Base-by-base conservation (phyloP, 768 basidiomycete genomes). In the Boletus speciosus region DNA sequence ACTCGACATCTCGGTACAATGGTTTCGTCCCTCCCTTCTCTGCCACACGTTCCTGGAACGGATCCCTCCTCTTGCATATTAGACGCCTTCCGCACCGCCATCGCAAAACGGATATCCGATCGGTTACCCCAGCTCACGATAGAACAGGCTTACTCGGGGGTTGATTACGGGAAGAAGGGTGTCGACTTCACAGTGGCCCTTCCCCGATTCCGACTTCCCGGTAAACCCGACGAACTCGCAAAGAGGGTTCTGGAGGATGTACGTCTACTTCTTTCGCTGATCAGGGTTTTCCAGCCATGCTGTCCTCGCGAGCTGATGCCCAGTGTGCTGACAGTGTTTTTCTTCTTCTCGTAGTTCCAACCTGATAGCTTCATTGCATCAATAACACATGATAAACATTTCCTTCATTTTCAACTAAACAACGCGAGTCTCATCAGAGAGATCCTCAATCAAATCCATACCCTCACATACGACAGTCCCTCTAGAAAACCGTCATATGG, bases 131-230 rank as follows among this genome's bases (percentile, higher is more conserved):
- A 72, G 3, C 71, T 96, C 48, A 78, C 86, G 0, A 56, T 92
- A 27, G 88, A 90, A 38, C 83, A 90, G 63, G 92, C 85, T 0
- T 97, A 90, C 71, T 68, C 79, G 23, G 94, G 90, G 21, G 87
- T 97, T 1, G 88, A 94, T 67, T 90, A 87, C 58, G 92, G 90
- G 35, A 93, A 95, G 73, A 95, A 95, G 72, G 92, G 90, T n/a
- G 85, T 81, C 41, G 96, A 98, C 73, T 93, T 97, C 61, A 88
- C 89, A 0, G 82, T 98, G 19, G 93, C 96, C 1, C 71, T 98
- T 46, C 90, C 94, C n/a, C 82, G 95, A 57, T 98, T 95, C 74
- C 79, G 90, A 51, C 74, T 96, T 25, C 85, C 86, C 8, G 93
- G 84, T 19, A 93, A 93, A 66, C 79, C 88, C 0, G 88, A 93